A percentile compares a stretch with the other conserved stretches of the same genome.
These are phyloP conservation scores for Coemansia sp. DNA, from an alignment of 192 early-diverging fungal genomes.

Conservation along the genomic window DNA sequence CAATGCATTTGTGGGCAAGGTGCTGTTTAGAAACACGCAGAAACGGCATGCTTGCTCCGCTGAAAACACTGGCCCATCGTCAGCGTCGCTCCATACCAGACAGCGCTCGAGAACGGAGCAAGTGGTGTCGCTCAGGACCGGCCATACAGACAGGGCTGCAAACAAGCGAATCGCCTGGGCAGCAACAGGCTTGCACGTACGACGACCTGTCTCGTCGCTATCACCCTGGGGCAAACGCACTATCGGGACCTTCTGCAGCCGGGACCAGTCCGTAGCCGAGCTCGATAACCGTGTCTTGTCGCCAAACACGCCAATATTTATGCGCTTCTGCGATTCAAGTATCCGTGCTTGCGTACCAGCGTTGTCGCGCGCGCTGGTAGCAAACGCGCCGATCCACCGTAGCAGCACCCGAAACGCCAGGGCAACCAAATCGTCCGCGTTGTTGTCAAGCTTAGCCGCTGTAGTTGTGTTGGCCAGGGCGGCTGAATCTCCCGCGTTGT, in stretches of 20 bases:
- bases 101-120: constrained; percentile 6
- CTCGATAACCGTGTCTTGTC: constrained; percentile 16
- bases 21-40: background rate
- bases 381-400: constrained; percentile 25
- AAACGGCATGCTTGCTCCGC: background rate
- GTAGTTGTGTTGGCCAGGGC: background rate
- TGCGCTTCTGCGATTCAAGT: constrained; percentile 9
- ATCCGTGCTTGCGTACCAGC: constrained; percentile 8
- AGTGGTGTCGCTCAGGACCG: constrained; percentile 3
- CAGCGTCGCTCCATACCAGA: constrained; percentile 10
- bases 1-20: background rate
- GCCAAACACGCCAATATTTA: constrained; percentile 20
- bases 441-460: background rate
- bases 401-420: constrained; percentile 15
- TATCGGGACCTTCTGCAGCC: constrained; percentile 25
- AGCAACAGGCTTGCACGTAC: constrained; percentile 12
- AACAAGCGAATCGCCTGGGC: constrained; percentile 9
- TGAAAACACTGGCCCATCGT: background rate
- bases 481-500: background rate
- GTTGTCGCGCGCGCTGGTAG: constrained; percentile 18
- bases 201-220: background rate
- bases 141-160: constrained; percentile 7
- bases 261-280: constrained; percentile 42
- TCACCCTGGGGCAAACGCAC: background rate
- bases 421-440: background rate